Evolutionary conservation across 371 early-diverging fungal genomes (phyloP), one percentile per base, ranked within the genome.

Genomic region (Haplosporangium sp.): DNA sequence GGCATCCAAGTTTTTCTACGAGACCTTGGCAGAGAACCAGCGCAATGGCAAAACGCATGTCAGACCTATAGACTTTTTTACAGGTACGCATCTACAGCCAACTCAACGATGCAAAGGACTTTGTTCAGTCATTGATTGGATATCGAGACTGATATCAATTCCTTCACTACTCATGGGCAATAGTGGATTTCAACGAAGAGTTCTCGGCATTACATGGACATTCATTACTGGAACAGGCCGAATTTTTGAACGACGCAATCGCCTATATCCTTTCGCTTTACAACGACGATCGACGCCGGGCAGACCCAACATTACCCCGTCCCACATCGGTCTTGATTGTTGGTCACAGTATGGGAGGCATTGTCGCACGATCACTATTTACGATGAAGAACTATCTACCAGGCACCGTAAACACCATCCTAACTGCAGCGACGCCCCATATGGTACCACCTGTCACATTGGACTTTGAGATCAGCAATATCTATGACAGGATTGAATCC

Each of bases 321-420:
- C 90, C 90, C 14, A 86, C 87, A 6, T 91, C 95, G 13, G 96
- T 98, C 21, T 81, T 95, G 9, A 82, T 98, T 18, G 82, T 98
- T 42, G 74, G 95, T 5, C 99, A 98, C 70, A 96, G 96, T 14
- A 98, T 98, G 98, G 99, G 99, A 16, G 99, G 99, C 29, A 87
- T 97, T 16, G 98, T 98, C 2, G 96, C 96, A 13, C 84, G 98
- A 12, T 86, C 92, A 7, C 86, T 94, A 69, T 86, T 95, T 59
- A 89, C 89, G 1, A 82, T 95, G 76, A 70, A 81, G n/a, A 93
- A 90, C 69, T 94, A 94, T 73, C 82, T 84, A 6, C 86, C 88
- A 3, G 93, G 93, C 2, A 86, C 93, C 0, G 91, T 98, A 55
- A 89, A 92, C 62, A 91, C 95, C 6, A 90, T 98, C 61, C 76